These are phyloP conservation scores for Venturia aucupariae DNA, from an alignment of 2,329 filamentous ascomycete species.

Conservation along the genomic window DNA sequence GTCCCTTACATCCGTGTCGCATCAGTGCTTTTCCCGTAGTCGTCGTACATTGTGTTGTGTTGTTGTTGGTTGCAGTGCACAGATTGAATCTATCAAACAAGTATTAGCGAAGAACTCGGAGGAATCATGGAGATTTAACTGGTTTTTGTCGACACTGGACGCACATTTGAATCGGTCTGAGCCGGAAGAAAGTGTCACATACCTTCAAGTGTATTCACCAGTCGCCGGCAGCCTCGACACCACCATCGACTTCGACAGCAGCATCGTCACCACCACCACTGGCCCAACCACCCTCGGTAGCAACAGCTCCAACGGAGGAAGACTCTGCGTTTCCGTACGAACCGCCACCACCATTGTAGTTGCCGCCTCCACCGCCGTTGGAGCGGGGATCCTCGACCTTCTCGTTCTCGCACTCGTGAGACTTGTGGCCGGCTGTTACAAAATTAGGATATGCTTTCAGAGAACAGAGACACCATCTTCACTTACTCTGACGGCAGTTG, in stretches of 20 bases:
- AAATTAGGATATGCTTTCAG: slow-evolving; percentile 20
- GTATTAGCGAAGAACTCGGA: background rate
- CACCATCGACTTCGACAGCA: background rate
- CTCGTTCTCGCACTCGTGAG: background rate
- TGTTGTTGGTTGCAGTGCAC: background rate
- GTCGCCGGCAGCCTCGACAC: background rate
- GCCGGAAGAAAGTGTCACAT: background rate
- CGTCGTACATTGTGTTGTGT: background rate
- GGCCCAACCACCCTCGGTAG: slow-evolving; percentile 12
- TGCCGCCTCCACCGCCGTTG: slow-evolving; percentile 17
- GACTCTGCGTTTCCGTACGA: slow-evolving; percentile 16
- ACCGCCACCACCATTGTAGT: background rate
- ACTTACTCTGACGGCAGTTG: slow-evolving; percentile 50
- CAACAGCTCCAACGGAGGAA: slow-evolving; percentile 17
- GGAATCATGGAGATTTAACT: too few species aligned
- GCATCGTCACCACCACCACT: slow-evolving; percentile 12
- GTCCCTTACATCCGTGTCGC: background rate
- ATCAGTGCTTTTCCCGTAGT: slow-evolving; percentile 1
- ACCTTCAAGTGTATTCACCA: background rate
- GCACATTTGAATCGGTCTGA: too few species aligned
- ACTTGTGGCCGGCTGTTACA: background rate
- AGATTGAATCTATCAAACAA: background rate
- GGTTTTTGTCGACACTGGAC: too few species aligned
- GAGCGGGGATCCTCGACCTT: slow-evolving; percentile 21
- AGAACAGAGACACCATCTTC: slow-evolving; percentile 39